These are phyloP conservation scores for Drechmeria coniospora DNA, from an alignment of 2,329 filamentous ascomycete species.

Conservation along the genomic window DNA sequence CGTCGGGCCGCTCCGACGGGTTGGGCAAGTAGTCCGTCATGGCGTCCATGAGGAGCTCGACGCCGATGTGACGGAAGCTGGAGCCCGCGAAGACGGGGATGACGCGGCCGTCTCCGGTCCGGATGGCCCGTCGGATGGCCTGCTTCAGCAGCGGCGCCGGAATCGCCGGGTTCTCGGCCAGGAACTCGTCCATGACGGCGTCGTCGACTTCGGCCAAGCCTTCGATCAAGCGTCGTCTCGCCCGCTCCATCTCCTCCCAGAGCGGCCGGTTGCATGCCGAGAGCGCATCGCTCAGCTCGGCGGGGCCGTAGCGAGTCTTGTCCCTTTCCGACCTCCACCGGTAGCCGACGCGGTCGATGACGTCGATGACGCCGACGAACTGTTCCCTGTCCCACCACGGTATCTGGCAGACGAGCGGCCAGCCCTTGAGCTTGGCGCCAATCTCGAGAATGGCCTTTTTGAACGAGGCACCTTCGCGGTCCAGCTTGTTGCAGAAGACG, in stretches of 20 bases:
- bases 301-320: constrained; percentile 19
- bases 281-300: constrained; percentile 24
- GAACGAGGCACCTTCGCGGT: constrained; percentile 66
- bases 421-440: constrained; percentile 60
- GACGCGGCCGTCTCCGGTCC: constrained; percentile 51
- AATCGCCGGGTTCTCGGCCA: constrained; percentile 65
- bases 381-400: constrained; percentile 81
- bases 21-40: constrained; percentile 77
- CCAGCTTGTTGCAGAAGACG: constrained; percentile 65
- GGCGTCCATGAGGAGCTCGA: constrained; percentile 80
- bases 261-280: constrained; percentile 29
- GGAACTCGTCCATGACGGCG: constrained; percentile 66
- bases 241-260: constrained; percentile 55
- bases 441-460: constrained; percentile 75
- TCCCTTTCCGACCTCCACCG: constrained; percentile 43
- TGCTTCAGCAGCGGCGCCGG: constrained; percentile 50
- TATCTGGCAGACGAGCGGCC: constrained; percentile 86
- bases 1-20: constrained; percentile 64
- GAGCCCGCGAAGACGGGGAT: constrained; percentile 84
- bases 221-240: constrained; percentile 66
- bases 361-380: constrained; percentile 74
- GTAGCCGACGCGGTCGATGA: constrained; percentile 59
- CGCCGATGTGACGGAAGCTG: constrained; percentile 85
- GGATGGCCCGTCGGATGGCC: constrained; percentile 58
- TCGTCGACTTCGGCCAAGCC: constrained; percentile 81